Conservation (phyloP, 179 eudicot genomes). For the Kewa caespitosa region DNA sequence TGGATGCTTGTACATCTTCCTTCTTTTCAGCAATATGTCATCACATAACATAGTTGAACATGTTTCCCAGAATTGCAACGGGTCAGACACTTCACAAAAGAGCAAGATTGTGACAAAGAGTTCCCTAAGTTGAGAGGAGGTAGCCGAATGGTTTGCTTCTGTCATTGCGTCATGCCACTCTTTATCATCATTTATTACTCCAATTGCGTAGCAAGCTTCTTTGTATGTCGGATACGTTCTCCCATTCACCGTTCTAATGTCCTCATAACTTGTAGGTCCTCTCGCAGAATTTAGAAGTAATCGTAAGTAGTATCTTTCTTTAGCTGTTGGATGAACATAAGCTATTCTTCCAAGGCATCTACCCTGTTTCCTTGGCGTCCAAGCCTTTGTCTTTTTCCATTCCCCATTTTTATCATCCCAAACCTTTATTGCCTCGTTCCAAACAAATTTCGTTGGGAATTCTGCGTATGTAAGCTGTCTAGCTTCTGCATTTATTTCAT, state of each 20-base stretch:
- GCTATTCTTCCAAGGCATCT: neutral
- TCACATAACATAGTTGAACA: too few relatives aligned
- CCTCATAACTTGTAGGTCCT: neutral
- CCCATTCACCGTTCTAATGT: neutral
- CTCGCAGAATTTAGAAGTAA: neutral
- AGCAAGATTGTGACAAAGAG: neutral
- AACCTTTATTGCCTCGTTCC: neutral
- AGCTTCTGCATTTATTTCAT: neutral
- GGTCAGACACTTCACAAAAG: slow-evolving; percentile 2
- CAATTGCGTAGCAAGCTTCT: neutral
- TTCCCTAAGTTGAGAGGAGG: neutral
- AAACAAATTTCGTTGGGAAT: neutral
- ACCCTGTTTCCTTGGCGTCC: neutral
- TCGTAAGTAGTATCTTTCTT: neutral
- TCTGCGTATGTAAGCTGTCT: neutral
- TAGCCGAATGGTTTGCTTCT: slow-evolving; percentile 5
- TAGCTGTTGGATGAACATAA: neutral
- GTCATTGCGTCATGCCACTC: neutral
- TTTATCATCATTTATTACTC: neutral
- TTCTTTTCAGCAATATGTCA: neutral
- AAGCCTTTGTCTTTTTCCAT: neutral
- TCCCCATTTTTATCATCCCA: neutral
- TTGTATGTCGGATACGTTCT: neutral
- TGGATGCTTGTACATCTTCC: neutral
- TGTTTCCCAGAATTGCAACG: neutral